Evolutionary conservation across 148 eudicot species (phyloP), one percentile per base, ranked within the genome.

Genomic region (Persicaria tinctoria): DNA sequence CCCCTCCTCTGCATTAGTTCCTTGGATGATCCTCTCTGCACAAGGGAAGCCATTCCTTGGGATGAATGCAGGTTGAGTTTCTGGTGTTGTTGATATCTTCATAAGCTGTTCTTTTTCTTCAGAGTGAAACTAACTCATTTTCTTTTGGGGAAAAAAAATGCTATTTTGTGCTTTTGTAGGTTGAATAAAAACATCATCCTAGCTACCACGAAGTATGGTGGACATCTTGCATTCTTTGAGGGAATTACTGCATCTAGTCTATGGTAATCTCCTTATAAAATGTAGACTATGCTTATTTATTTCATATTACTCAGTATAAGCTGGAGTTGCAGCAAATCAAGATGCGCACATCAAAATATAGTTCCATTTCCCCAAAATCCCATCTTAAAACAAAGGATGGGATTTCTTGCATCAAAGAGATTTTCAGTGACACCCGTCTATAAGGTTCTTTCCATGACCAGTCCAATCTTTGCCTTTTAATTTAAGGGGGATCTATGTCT

Each of bases 1-100:
- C 98, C 98, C 47, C 86, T 95, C 53, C 93, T 95, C 68, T 95
- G 97, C 84, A 87, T 95, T 76, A 91, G 96, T 84, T 85, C 98
- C 47, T 86, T 92, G 87, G 98, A 95, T 77, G 98, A 95, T 80
- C 98, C 98, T 62, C 76, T 95, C 64, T 95, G 98, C 83, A 89
- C 98, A 57, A 76, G 63, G 59, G 98, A 95, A 84, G 96, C 98
- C 81, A 90, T 95, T 82, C 93, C 98, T 23, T 95, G 93, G 93
- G 97, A 95, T 81, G 98, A 95, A 81, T 95, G 98, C 92, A 89
- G 97, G 98, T 92, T 79, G 14, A 49, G 44, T 54, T 51, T 23
- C 73, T 50, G 27, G 74, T n/a, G 7, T 71, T 71, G 8, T n/a
- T 44, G 5, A n/a, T n/a, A n/a, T 23, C 38, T 60, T 60, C 66